Conservation (phyloP, 2,329 filamentous ascomycete genomes). For the Hypoxylon sp. region DNA sequence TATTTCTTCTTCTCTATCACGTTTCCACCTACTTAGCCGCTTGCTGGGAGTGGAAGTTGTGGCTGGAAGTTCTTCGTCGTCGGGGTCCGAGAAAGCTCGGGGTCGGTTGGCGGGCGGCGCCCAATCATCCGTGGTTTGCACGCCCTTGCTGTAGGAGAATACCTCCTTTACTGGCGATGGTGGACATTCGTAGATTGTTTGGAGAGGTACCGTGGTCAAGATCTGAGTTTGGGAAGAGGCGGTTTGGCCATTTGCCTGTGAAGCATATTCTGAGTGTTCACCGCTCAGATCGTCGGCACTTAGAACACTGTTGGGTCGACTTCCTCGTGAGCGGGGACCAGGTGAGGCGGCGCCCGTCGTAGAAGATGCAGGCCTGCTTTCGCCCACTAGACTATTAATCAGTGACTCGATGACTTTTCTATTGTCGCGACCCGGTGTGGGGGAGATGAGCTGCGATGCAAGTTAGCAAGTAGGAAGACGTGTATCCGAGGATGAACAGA, state of each 20-base stretch:
- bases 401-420: constrained; percentile 86
- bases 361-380: constrained; percentile 79
- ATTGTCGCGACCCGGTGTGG: constrained; percentile 78
- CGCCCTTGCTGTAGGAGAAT: constrained; percentile 96
- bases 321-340: constrained; percentile 74
- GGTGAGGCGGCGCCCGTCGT: constrained; percentile 77
- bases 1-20: constrained; percentile 90
- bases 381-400: constrained; percentile 86
- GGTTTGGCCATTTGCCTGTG: constrained; percentile 61
- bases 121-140: constrained; percentile 90
- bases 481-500: constrained; percentile 60
- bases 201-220: constrained; percentile 79
- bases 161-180: constrained; percentile 84
- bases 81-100: constrained; percentile 71
- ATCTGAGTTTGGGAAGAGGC: constrained; percentile 70
- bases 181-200: constrained; percentile 85
- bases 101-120: constrained; percentile 67
- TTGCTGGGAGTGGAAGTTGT: constrained; percentile 76
- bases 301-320: constrained; percentile 87
- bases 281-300: constrained; percentile 86
- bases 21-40: constrained; percentile 82
- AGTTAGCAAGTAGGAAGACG: constrained; percentile 40
- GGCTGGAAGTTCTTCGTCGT: constrained; percentile 72
- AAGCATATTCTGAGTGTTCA: constrained; percentile 75
- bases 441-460: constrained; percentile 72